Conservation (phyloP, 306 rosid species). For the Trifolium dubium region DNA sequence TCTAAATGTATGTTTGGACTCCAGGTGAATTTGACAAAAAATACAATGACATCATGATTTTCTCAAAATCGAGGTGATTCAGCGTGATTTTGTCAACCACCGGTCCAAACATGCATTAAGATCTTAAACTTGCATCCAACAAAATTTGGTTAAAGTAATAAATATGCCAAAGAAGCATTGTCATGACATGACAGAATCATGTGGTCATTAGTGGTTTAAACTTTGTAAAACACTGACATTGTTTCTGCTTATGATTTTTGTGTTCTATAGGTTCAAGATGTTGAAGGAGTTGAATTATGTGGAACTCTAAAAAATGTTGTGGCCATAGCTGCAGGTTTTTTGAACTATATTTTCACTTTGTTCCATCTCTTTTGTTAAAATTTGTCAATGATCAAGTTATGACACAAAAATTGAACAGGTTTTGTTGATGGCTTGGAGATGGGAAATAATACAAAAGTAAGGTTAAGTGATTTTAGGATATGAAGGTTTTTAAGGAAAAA, state of each 20-base stretch:
- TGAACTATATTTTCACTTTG: slow-evolving; percentile 26
- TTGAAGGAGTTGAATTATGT: slow-evolving; percentile 95
- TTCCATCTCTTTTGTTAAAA: slow-evolving; percentile 6
- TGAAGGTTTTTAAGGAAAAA: background rate
- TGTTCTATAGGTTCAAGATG: slow-evolving; percentile 75
- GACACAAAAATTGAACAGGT: slow-evolving; percentile 62
- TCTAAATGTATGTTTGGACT: background rate
- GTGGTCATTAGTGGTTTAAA: background rate
- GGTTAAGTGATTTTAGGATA: slow-evolving; percentile 25
- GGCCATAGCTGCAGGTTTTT: slow-evolving; percentile 94
- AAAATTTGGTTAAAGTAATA: slow-evolving; percentile 23
- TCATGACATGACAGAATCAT: slow-evolving; percentile 5
- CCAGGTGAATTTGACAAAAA: background rate
- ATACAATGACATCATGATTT: background rate
- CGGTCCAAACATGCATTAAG: background rate
- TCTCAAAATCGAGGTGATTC: background rate
- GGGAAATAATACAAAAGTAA: slow-evolving; percentile 97
- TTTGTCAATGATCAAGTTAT: slow-evolving; percentile 33
- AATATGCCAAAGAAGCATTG: slow-evolving; percentile 6
- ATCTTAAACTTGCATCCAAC: background rate
- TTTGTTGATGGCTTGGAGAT: slow-evolving; percentile 98
- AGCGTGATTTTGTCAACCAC: background rate
- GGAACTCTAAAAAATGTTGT: slow-evolving; percentile 96
- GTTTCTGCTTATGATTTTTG: slow-evolving; percentile 24
- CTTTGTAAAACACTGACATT: background rate